Evolutionary conservation across 176 grass and related monocot genomes (phyloP), one percentile per base, ranked within the genome.

Genomic region (Pharus latifolius): DNA sequence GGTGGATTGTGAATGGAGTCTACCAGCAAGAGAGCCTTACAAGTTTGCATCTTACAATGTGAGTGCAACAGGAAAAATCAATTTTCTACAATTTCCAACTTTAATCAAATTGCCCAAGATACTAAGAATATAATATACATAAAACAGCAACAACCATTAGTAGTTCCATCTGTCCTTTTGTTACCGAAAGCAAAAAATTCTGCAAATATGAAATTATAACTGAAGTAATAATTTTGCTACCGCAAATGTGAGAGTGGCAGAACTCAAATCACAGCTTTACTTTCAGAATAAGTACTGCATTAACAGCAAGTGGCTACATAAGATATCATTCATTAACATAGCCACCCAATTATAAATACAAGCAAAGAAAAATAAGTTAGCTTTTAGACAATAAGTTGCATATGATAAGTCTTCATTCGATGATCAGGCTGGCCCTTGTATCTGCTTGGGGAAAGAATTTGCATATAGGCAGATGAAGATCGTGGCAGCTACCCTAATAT

Each of bases 401-500:
- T 35, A 42, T 70, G 69, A 50, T 5, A 57, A 53, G 22, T 61
- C 5, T 73, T 54, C 52, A 34, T 63, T 42, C 18, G 0, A 43
- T 85, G 28, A 52, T 35, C 65, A 91, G 87, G 91, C 87, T 0
- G 80, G 91, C 0, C 87, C 87, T 4, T 47, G 80, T 26, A 87
- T 82, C 17, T 91, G 87, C 72, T 56, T 96, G 56, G 84, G 91
- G 23, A 96, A 96, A 27, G 91, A 91, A n/a, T 88, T 96, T 73
- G 91, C 81, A 47, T 91, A 88, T 56, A 78, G 52, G 49, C 87
- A 91, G 63, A 85, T 91, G 87, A 91, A 88, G 78, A 91, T 91
- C 31, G 32, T 96, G 15, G 66, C 68, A 20, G 77, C 84, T 22
- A 65, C 67, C 44, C 48, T 88, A 4, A 20, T 96, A 61, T 53